phyloP scores from a whole-genome alignment of 257 asterid genomes.

The Nicotiana otophora region DNA sequence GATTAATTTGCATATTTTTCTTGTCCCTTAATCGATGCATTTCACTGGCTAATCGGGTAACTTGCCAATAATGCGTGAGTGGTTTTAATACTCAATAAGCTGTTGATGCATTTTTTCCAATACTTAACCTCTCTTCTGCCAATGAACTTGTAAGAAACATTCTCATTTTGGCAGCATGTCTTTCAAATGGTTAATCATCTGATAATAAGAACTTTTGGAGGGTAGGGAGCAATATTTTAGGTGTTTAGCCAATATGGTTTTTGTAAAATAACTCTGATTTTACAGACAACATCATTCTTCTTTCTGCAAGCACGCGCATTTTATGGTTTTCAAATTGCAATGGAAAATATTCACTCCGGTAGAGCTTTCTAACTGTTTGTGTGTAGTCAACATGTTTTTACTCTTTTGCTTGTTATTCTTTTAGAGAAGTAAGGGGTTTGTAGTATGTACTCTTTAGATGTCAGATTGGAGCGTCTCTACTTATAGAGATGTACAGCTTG shows the following conservation, averaged over 20 bases:
- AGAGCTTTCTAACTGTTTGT: constrained; percentile 18
- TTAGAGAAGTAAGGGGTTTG: not conserved
- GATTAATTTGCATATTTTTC: not conserved
- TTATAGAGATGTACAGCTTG: constrained; percentile 78
- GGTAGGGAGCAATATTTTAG: not conserved
- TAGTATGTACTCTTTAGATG: constrained; percentile 6
- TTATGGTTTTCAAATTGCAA: constrained; percentile 78
- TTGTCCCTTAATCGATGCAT: not conserved
- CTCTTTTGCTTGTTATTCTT: not conserved
- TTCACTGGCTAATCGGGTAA: not conserved
- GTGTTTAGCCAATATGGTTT: not conserved
- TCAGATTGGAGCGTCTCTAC: constrained; percentile 24
- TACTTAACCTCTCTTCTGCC: not conserved
- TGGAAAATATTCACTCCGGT: constrained; percentile 87
- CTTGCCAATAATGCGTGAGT: not conserved
- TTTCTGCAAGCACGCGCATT: constrained; percentile 69
- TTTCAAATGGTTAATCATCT: not conserved
- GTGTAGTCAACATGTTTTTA: not conserved
- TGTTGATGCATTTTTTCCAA: not conserved
- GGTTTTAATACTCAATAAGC: not conserved
- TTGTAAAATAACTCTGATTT: not conserved
- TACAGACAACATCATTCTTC: constrained; percentile 15
- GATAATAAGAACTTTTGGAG: not conserved
- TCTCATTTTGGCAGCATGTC: not conserved
- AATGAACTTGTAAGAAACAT: not conserved